phyloP scores from a whole-genome alignment of 768 basidiomycete genomes.

The Amanita inopinata region DNA sequence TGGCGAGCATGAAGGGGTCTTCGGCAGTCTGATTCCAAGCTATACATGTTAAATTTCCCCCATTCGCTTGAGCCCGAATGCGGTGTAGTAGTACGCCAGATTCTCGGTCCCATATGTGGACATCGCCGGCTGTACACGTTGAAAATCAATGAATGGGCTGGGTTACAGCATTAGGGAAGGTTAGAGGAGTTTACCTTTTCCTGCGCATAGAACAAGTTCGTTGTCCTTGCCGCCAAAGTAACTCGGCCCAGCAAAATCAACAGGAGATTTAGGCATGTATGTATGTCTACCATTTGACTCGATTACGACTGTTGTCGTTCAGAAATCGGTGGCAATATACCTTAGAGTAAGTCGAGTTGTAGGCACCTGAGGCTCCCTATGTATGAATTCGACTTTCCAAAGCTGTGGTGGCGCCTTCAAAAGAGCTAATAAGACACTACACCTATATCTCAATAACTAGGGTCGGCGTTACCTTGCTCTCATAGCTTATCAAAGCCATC shows the following conservation, averaged over 20 bases:
- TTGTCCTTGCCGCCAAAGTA: slow-evolving; percentile 78
- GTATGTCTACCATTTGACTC: slow-evolving; percentile 47
- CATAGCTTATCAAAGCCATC: slow-evolving; percentile 62
- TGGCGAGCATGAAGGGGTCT: slow-evolving; percentile 65
- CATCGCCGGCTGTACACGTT: slow-evolving; percentile 51
- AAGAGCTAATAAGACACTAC: not conserved
- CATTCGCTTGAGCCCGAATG: slow-evolving; percentile 50
- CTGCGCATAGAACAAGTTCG: slow-evolving; percentile 69
- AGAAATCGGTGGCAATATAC: slow-evolving; percentile 17
- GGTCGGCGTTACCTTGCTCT: slow-evolving; percentile 45
- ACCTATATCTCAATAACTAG: too few relatives aligned
- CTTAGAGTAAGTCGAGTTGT: slow-evolving; percentile 31
- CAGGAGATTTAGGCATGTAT: slow-evolving; percentile 56
- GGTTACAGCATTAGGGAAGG: not conserved
- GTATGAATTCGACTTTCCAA: slow-evolving; percentile 61
- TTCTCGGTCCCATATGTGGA: slow-evolving; percentile 83
- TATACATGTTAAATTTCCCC: slow-evolving; percentile 69
- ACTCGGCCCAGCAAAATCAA: slow-evolving; percentile 74
- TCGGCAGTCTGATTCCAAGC: slow-evolving; percentile 68
- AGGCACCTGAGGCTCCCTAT: slow-evolving; percentile 28
- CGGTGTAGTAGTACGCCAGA: slow-evolving; percentile 64
- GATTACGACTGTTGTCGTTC: too few relatives aligned
- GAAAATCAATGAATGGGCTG: not conserved
- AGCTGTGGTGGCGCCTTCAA: slow-evolving; percentile 64
- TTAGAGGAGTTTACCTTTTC: slow-evolving; percentile 42